These are phyloP conservation scores for Pontederia crassipes DNA, from an alignment of 176 grass and related monocot species.

Conservation along the genomic window DNA sequence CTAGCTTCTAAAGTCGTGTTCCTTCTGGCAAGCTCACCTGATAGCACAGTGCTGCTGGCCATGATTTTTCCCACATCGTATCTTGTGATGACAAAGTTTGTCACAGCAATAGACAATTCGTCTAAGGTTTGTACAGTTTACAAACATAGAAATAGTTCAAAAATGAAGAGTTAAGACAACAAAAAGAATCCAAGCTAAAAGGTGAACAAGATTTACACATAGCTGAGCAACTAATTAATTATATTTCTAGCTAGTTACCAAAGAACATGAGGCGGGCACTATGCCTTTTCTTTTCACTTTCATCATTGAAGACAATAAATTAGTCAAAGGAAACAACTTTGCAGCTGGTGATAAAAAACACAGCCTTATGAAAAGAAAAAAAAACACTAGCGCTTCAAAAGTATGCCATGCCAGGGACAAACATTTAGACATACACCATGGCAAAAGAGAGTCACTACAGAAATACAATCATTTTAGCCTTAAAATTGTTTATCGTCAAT, in stretches of 20 bases:
- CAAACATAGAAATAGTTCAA: background rate
- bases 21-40: conserved; percentile 42
- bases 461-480: too few species aligned
- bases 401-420: conserved; percentile 33
- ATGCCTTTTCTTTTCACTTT: conserved; percentile 12
- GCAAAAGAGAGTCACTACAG: too few species aligned
- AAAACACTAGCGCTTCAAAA: conserved; percentile 22
- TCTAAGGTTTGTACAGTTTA: background rate
- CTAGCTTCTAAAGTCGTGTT: conserved; percentile 12
- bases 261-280: conserved; percentile 21
- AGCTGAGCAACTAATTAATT: conserved; percentile 21
- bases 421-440: conserved; percentile 28
- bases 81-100: conserved; percentile 81
- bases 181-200: background rate
- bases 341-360: conserved; percentile 21
- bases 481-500: too few species aligned
- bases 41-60: conserved; percentile 68
- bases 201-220: background rate
- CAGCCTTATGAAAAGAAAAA: conserved; percentile 65
- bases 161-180: too few species aligned
- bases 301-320: conserved; percentile 15
- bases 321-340: conserved; percentile 28
- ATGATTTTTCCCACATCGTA: conserved; percentile 87
- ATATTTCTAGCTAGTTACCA: conserved; percentile 18
- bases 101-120: conserved; percentile 57